Base-by-base conservation (phyloP, 2,329 filamentous ascomycete species). In the Hypoxylon sp. region DNA sequence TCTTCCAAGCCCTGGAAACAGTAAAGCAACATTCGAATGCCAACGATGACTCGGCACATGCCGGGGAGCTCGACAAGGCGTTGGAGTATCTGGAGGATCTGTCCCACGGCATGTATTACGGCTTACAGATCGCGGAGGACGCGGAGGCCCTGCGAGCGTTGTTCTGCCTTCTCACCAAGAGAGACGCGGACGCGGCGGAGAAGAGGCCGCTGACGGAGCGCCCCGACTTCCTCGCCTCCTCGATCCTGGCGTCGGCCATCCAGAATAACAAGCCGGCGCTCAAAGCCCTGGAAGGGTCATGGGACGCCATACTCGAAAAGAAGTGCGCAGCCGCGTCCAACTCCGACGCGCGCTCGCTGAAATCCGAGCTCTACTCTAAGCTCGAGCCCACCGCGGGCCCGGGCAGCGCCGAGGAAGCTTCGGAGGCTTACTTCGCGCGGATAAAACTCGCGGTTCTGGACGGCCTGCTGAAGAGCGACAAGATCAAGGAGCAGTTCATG, bases 31-130 rank as follows among this genome's bases (percentile, higher is more conserved):
- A 81, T n/a, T 53, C 44, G 2, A 12, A 22, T n/a, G 12, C 20
- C 33, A 22, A 42, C 4, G 69, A 40, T 59, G 66, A 65, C 49
- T 70, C 68, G n/a, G 52, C 55, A 4, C 64, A 72, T 18, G 62
- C 64, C 8, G 69, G 68, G 16, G 75, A 73, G 2, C 78, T 87
- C 12, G 82, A 85, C 40, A 78, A 78, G 9, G 85, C 85, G 0
- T 80, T 91, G 6, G 82, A 85, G 32, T 81, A 81, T 32, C 82
- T 91, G n/a, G 81, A 85, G 65, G 88, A 91, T 5, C 78, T 90
- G 26, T 85, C 88, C 0, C 88, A 91, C 75, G 89, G 91, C 75
- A 87, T 91, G 67, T 91, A 90, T 79, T 91, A 90, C 75, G 89
- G 89, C 8, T 79, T 88, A 16, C 86, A 89, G 74, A 83, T 91